phyloP scores from a whole-genome alignment of 768 basidiomycete species.

The Mycena amicta region DNA sequence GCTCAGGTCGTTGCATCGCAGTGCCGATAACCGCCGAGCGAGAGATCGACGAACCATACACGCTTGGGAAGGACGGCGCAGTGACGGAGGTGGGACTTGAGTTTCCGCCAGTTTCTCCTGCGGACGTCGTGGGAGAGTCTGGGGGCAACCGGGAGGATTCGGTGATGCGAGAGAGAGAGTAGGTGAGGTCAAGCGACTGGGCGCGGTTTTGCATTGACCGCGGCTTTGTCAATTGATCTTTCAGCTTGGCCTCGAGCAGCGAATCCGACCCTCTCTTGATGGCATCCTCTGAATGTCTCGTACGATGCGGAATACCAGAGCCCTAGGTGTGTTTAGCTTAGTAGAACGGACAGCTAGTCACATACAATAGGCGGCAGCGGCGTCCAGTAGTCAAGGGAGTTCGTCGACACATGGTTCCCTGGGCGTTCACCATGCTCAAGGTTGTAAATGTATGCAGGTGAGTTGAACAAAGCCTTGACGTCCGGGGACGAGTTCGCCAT shows the following conservation, averaged over 20 bases:
- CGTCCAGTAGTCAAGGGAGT: conserved; percentile 69
- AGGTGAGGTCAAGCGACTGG: conserved; percentile 86
- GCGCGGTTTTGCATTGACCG: conserved; percentile 85
- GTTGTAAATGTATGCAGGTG: conserved; percentile 81
- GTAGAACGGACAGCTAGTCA: conserved; percentile 16
- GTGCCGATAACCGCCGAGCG: conserved; percentile 47
- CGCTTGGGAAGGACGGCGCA: conserved; percentile 83
- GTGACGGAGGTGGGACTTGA: conserved; percentile 80
- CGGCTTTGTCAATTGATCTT: conserved; percentile 75
- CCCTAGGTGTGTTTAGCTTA: conserved; percentile 45
- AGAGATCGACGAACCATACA: conserved; percentile 68
- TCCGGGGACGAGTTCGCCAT: conserved; percentile 90
- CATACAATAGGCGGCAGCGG: conserved; percentile 76
- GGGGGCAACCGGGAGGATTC: conserved; percentile 69
- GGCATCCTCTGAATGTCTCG: conserved; percentile 73
- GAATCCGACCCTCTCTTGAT: conserved; percentile 85
- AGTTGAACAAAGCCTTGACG: conserved; percentile 93
- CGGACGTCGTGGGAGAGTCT: conserved; percentile 81
- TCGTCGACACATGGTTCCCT: conserved; percentile 47
- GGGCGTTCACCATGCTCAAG: conserved; percentile 72
- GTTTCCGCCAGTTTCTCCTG: conserved; percentile 71
- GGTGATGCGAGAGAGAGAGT: conserved; percentile 80
- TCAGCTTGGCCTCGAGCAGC: conserved; percentile 79
- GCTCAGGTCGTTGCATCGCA: conserved; percentile 44
- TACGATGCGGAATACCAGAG: conserved; percentile 66